Base-by-base conservation (phyloP, 768 basidiomycete species). In the Punctularia strigosozonata region DNA sequence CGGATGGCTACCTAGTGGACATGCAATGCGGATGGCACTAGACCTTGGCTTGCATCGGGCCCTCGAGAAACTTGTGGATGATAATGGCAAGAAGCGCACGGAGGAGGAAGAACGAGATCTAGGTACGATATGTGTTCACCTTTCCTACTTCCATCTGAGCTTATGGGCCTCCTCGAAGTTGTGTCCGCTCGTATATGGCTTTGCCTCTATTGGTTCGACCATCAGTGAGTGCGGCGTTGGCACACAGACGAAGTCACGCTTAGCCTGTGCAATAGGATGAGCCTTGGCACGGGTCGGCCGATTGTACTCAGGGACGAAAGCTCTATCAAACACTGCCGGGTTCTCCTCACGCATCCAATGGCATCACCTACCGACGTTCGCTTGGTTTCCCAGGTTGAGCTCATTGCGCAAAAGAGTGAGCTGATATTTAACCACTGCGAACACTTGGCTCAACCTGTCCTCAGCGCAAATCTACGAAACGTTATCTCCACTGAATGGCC, bases 121-220 rank as follows among this genome's bases (percentile, higher is more conserved):
- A 25, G 80, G 86, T 85, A 64, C 43, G 43, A 44, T 48, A 40
- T 31, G 33, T 47, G 19, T n/a, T 13, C 6, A 38, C 25, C n/a
- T n/a, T n/a, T n/a, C n/a, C 43, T 24, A 35, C 39, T 6, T 22
- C 38, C 10, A 18, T 31, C 12, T 30, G 24, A 7, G 24, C 24
- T 42, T 38, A 44, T 40, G 21, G 40, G 38, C 21, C 44, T 43
- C 39, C 31, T 31, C 21, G 18, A 52, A 87, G 86, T 94, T 33
- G 81, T 94, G 5, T 91, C 89, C 43, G 87, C 89, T 2, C 73
- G 91, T 37, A 89, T 92, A 44, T 95, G 90, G 90, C 65, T 92
- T 43, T 91, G 89, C 54, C 70, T 94, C 31, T 94, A 92, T 56
- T 89, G 89, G 86, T 89, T 94, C 51, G 91, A 94, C 63, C 90